Evolutionary conservation across 1,284 basidiomycete species (phyloP), one percentile per base, ranked within the genome.

Genomic region (Ganoderma sp.): DNA sequence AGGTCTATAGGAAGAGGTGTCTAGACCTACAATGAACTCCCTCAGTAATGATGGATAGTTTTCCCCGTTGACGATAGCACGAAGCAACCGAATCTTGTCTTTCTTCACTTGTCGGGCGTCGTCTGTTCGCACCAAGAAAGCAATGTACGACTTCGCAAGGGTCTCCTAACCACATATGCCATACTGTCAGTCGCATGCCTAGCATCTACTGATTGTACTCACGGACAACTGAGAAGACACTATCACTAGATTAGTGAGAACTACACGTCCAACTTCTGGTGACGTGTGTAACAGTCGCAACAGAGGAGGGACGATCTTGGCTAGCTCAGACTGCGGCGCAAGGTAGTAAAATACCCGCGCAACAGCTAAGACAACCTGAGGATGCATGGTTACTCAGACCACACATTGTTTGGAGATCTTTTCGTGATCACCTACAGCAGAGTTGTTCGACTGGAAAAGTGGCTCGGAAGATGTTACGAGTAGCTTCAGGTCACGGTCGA

Each of bases 401-500:
- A 39, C 42, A 41, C 41, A 34, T 60, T 22, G 28, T 42, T 60
- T 41, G n/a, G 19, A 14, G 25, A 54, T 50, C 34, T 34, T 34
- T 52, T n/a, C 19, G 15, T 9, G 37, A 14, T 12, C 4, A 75
- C 88, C 71, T 74, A 95, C 96, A 9, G 95, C 93, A 15, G 96
- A 88, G 77, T 97, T 98, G 63, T 90, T 84, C 60, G 92, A 95
- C 75, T 93, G 90, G 71, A 97, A 89, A 8, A 97, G 82, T 5
- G 93, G 91, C 71, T 92, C 88, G 0, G 89, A 83, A 45, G 87
- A 90, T 34, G 85, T 84, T n/a, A 98, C 79, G 5, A 97, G 84
- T 59, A 97, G 82, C 64, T 90, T 87, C 37, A 97, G 79, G 78
- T 97, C 95, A 34, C 84, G 78, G 74, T 97, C 96, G 1, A 90